These are phyloP conservation scores for Truncatella angustata DNA, from an alignment of 2,329 filamentous ascomycete species.

Conservation along the genomic window DNA sequence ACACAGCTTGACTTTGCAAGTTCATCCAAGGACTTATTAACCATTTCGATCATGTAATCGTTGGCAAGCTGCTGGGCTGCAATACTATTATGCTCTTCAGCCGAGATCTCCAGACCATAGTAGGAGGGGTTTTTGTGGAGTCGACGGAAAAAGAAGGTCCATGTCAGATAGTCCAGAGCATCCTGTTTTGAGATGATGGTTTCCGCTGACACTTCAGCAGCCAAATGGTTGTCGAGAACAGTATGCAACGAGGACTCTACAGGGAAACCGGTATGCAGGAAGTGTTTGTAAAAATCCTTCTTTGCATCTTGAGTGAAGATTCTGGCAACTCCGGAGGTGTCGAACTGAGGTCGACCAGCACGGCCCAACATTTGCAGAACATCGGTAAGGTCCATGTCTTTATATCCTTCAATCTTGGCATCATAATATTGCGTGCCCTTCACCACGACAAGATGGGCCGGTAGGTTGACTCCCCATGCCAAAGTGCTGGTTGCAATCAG, in stretches of 20 bases:
- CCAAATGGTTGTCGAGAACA: conserved; percentile 93
- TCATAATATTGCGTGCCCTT: conserved; percentile 99
- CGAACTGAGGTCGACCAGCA: conserved; percentile 93
- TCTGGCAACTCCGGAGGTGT: conserved; percentile 89
- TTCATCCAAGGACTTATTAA: conserved; percentile 80
- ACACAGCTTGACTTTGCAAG: conserved; percentile 84
- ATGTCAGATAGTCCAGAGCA: conserved; percentile 94
- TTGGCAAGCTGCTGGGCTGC: conserved; percentile 85
- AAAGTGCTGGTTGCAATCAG: conserved; percentile 93
- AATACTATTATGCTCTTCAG: conserved; percentile 87
- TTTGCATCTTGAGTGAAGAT: conserved; percentile 98
- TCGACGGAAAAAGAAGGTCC: conserved; percentile 98
- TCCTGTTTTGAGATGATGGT: conserved; percentile 95
- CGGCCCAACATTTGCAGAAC: conserved; percentile 97
- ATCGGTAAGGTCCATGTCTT: conserved; percentile 98
- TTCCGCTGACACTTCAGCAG: conserved; percentile 89
- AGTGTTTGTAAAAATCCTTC: conserved; percentile 99
- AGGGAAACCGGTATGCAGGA: conserved; percentile 95
- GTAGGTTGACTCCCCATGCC: conserved; percentile 97
- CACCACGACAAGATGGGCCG: conserved; percentile 93
- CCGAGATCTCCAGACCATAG: conserved; percentile 91
- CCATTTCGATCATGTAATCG: conserved; percentile 90
- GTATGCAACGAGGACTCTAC: conserved; percentile 96
- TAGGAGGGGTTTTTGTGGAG: conserved; percentile 98
- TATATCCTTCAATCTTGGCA: conserved; percentile 95